These are phyloP conservation scores for Alliaria petiolata DNA, from an alignment of 345 rosid genomes.

Conservation along the genomic window DNA sequence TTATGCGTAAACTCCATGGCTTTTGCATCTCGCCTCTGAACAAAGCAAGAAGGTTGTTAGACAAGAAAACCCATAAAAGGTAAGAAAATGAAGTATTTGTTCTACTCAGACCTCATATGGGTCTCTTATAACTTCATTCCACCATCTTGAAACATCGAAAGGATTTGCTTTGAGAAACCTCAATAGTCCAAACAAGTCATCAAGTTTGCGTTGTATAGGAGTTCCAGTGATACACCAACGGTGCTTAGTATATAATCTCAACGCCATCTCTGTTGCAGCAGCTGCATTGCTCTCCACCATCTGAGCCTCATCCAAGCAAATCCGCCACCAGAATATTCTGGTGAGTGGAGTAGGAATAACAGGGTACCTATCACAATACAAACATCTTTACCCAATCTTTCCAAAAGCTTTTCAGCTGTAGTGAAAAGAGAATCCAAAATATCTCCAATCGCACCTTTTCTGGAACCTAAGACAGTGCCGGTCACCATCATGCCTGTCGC, in stretches of 20 bases:
- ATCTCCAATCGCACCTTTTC: constrained; percentile 61
- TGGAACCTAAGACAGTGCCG: constrained; percentile 82
- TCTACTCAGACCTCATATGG: constrained; percentile 70
- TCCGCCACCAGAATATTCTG: constrained; percentile 95
- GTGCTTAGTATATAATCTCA: constrained; percentile 68
- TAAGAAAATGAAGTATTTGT: not conserved
- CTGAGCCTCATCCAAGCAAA: constrained; percentile 98
- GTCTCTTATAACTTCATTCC: constrained; percentile 84
- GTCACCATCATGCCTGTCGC: constrained; percentile 93
- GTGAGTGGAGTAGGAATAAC: constrained; percentile 86
- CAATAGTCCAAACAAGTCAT: constrained; percentile 85
- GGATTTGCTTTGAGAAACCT: constrained; percentile 82
- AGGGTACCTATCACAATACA: constrained; percentile 68
- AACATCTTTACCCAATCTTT: too few species aligned
- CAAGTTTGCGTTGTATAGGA: constrained; percentile 91
- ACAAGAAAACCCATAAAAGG: constrained; percentile 7
- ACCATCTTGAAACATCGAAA: constrained; percentile 79
- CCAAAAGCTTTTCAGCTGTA: too few species aligned
- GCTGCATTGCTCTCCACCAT: constrained; percentile 97
- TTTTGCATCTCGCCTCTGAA: constrained; percentile 63
- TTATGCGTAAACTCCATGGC: constrained; percentile 81
- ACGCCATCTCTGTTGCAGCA: constrained; percentile 95
- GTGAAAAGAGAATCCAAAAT: constrained; percentile 6
- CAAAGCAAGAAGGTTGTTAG: constrained; percentile 16
- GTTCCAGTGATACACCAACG: constrained; percentile 98